Base-by-base conservation (phyloP, 2,329 filamentous ascomycete genomes). In the Xylaria sp. region DNA sequence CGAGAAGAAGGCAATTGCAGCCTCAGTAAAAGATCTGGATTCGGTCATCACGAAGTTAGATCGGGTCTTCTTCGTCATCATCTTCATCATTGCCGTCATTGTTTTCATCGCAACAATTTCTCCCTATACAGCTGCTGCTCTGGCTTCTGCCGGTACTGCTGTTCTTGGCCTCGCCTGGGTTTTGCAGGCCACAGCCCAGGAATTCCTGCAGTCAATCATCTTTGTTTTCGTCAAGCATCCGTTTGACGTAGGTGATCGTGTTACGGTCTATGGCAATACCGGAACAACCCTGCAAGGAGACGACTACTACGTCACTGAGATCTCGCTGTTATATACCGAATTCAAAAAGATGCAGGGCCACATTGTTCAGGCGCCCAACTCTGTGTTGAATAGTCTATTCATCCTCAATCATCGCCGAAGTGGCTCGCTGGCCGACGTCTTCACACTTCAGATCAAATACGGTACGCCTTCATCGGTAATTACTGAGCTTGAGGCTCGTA, bases 301-400 rank as follows among this genome's bases (percentile, higher is more conserved):
- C 75, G 95, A 98, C 76, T 98, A 97, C 81, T 98, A 97, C 73
- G 94, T 98, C 63, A 97, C 97, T 64, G 93, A 97, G 77, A 97
- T 98, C 65, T 92, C 94, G 1, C 86, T 98, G 1, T 86, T 98
- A 18, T 98, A 96, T 79, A 98, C 95, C 15, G 95, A 98, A 77
- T 98, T 98, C 84, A 98, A 98, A 86, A 98, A 98, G 85, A 95
- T 98, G 92, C 92, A 98, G 80, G 95, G 95, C 1, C 94, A 98
- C 76, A 91, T 98, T 28, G 95, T 98, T 0, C 95, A 98, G 80
- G 95, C 95, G 0, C 95, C 95, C 12, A 98, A 98, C 86, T 97
- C 92, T 67, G 90, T 97, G 46, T 87, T 98, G 65, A 98, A 98
- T 81, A 94, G 89, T 0, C 86, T 98, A 0, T 98, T 98, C 81